A percentile compares a stretch with the other conserved stretches of the same genome.
These are phyloP conservation scores for Ascochyta pisi DNA, from an alignment of 2,329 filamentous ascomycete genomes.

Conservation along the genomic window DNA sequence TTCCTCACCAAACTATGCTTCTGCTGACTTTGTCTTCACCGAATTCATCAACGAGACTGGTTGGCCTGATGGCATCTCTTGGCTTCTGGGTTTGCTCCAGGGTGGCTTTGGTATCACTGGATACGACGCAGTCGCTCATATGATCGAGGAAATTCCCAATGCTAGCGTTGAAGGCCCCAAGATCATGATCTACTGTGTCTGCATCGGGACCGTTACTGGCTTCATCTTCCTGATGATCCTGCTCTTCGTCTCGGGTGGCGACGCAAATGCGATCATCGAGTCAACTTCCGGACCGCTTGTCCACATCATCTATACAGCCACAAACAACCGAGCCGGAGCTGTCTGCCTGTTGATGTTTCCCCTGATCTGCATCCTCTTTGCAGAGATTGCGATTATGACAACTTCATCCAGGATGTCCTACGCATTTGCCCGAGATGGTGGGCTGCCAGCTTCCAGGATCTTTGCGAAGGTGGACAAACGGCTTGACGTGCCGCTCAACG, in stretches of 20 bases:
- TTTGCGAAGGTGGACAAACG: constrained; percentile 68
- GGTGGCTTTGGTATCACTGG: constrained; percentile 63
- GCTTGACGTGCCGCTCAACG: constrained; percentile 71
- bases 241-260: constrained; percentile 66
- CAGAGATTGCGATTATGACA: constrained; percentile 69
- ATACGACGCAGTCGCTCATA: constrained; percentile 62
- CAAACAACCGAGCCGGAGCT: constrained; percentile 65
- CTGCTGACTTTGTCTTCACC: constrained; percentile 69
- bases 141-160: constrained; percentile 67
- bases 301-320: constrained; percentile 69
- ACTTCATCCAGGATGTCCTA: constrained; percentile 71
- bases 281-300: constrained; percentile 65
- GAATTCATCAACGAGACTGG: constrained; percentile 72
- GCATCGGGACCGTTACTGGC: constrained; percentile 68
- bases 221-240: constrained; percentile 68
- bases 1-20: constrained; percentile 69
- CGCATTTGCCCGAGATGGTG: constrained; percentile 71
- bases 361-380: constrained; percentile 68
- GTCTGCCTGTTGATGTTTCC: constrained; percentile 73
- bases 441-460: constrained; percentile 66
- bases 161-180: constrained; percentile 65
- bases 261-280: constrained; percentile 63
- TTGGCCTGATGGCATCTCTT: constrained; percentile 72
- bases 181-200: constrained; percentile 71
- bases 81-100: constrained; percentile 59